These are phyloP conservation scores for Poa annua DNA, from an alignment of 176 grass and related monocot species.

Conservation along the genomic window DNA sequence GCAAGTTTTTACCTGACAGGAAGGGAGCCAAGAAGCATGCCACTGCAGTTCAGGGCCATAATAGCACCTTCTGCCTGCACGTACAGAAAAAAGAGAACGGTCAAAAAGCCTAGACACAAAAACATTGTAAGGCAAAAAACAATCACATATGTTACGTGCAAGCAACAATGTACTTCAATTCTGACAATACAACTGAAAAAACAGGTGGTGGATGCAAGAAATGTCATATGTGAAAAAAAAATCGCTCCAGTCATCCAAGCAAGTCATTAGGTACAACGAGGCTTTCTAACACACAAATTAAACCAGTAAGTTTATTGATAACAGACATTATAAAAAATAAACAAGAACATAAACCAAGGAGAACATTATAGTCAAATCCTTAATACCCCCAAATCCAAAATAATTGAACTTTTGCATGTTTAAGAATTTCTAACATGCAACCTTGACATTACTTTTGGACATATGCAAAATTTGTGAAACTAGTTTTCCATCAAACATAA, in stretches of 20 bases:
- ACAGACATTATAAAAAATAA: slow-evolving; percentile 15
- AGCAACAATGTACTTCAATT: slow-evolving; percentile 5
- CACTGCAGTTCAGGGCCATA: slow-evolving; percentile 85
- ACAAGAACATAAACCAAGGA: background rate
- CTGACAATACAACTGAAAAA: background rate
- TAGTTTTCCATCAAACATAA: background rate
- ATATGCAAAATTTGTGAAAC: background rate
- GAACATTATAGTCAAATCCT: background rate
- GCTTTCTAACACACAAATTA: background rate
- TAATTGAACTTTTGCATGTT: background rate
- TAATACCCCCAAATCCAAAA: background rate
- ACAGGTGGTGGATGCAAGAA: background rate
- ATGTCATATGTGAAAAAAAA: background rate
- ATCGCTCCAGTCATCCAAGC: background rate
- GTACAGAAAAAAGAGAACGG: slow-evolving; percentile 29
- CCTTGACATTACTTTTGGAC: background rate
- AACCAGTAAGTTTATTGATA: background rate
- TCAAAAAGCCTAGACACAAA: slow-evolving; percentile 19
- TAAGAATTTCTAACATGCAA: background rate
- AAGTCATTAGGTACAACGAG: background rate
- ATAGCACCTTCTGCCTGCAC: slow-evolving; percentile 89
- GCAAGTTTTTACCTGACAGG: slow-evolving; percentile 68
- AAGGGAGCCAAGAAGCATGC: slow-evolving; percentile 67
- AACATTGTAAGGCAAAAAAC: background rate
- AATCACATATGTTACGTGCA: background rate